Evolutionary conservation across 2,329 filamentous ascomycete genomes (phyloP).

Genomic region (Scedosporium apiospermum): DNA sequence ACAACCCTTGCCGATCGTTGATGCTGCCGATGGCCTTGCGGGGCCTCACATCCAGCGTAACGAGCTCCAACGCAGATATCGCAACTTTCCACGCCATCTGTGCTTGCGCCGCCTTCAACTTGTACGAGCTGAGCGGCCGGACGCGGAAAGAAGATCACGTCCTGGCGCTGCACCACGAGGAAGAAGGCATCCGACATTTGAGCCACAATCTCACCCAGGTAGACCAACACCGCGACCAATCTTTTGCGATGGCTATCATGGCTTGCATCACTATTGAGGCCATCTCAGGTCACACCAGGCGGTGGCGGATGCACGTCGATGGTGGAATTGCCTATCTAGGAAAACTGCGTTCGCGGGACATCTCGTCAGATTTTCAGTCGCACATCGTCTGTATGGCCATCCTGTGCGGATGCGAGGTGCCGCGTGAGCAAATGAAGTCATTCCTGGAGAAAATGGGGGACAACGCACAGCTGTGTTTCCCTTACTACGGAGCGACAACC

Average conservation of each 20-base stretch:
- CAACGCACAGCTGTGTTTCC: conserved; percentile 12
- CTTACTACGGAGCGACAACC: conserved; percentile 14
- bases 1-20: conserved; percentile 16
- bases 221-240: conserved; percentile 16
- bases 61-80: conserved; percentile 13
- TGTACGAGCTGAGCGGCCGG: conserved; percentile 27
- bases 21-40: conserved; percentile 17
- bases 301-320: conserved; percentile 15
- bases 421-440: conserved; percentile 9
- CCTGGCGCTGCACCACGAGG: conserved; percentile 14
- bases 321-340: conserved; percentile 15
- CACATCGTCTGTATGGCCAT: conserved; percentile 17
- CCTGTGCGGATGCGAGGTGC: conserved; percentile 13
- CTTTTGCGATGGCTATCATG: conserved; percentile 30
- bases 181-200: conserved; percentile 14
- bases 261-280: conserved; percentile 22
- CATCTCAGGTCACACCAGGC: conserved; percentile 14
- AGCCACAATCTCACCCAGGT: conserved; percentile 12
- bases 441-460: conserved; percentile 10
- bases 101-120: conserved; percentile 28
- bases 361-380: conserved; percentile 11
- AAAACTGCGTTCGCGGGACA: conserved; percentile 9
- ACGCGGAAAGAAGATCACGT: conserved; percentile 10
- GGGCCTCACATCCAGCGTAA: conserved; percentile 12
- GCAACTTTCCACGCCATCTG: conserved; percentile 18